Conservation (phyloP, 495 filamentous ascomycete genomes). For the Hyaloscypha variabilis region DNA sequence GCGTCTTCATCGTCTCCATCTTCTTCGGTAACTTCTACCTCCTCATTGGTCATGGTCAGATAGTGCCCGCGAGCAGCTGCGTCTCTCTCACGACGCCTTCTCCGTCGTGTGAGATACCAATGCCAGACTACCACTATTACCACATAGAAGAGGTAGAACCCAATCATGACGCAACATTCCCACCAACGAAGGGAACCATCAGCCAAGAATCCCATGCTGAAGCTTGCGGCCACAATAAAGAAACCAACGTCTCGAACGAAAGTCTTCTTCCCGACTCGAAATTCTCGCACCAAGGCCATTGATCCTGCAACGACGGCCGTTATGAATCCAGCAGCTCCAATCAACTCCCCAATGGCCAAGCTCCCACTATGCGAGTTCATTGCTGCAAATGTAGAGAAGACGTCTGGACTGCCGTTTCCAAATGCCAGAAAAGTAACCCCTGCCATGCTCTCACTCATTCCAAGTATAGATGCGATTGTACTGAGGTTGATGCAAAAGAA, state of each 20-base stretch:
- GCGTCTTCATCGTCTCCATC: conserved; percentile 72
- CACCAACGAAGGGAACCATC: conserved; percentile 84
- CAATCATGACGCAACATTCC: conserved; percentile 92
- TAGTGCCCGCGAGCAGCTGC: conserved; percentile 74
- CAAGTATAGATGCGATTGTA: conserved; percentile 83
- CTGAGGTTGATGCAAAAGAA: conserved; percentile 97
- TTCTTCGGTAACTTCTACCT: conserved; percentile 64
- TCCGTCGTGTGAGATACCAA: conserved; percentile 70
- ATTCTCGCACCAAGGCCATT: conserved; percentile 94
- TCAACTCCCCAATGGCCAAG: conserved; percentile 92
- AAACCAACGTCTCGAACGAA: conserved; percentile 94
- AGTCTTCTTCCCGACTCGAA: conserved; percentile 83
- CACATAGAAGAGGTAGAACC: conserved; percentile 91
- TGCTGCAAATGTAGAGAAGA: conserved; percentile 97
- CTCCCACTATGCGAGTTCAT: conserved; percentile 97
- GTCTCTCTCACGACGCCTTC: conserved; percentile 62
- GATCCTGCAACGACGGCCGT: conserved; percentile 97
- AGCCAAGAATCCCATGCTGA: conserved; percentile 84
- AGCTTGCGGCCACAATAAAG: conserved; percentile 85
- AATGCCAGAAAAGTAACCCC: conserved; percentile 97
- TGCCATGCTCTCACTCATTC: conserved; percentile 93
- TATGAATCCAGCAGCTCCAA: conserved; percentile 96
- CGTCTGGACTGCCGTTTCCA: conserved; percentile 98
- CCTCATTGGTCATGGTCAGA: conserved; percentile 68
- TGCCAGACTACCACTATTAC: conserved; percentile 89